These are phyloP conservation scores for Colletotrichum spinosum DNA, from an alignment of 2,329 filamentous ascomycete genomes.

Conservation along the genomic window DNA sequence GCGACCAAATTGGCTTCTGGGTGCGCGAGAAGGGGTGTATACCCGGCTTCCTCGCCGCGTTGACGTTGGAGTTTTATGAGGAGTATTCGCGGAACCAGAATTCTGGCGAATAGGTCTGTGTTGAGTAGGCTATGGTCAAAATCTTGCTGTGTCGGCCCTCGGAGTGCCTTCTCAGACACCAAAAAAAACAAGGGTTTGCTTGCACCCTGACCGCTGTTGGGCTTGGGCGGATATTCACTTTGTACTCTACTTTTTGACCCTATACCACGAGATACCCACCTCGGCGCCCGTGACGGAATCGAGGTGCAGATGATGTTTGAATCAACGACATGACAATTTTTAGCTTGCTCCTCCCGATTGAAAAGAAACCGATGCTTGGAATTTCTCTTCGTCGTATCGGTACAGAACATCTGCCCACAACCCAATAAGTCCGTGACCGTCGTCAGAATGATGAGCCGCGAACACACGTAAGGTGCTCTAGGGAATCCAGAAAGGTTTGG, in stretches of 20 bases:
- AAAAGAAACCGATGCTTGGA: not conserved
- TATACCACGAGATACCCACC: slow-evolving; percentile 32
- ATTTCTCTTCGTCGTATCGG: slow-evolving; percentile 29
- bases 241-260: too few relatives aligned
- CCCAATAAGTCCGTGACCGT: slow-evolving; percentile 1
- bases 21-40: slow-evolving; percentile 94
- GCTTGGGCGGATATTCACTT: not conserved
- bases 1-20: slow-evolving; percentile 93
- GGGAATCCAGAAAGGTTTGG: slow-evolving; percentile 15
- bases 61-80: slow-evolving; percentile 95
- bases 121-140: too few relatives aligned
- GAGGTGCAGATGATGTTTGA: slow-evolving; percentile 22
- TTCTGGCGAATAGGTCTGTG: slow-evolving; percentile 12
- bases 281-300: slow-evolving; percentile 10
- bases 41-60: slow-evolving; percentile 89
- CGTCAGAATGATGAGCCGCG: not conserved
- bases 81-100: slow-evolving; percentile 57
- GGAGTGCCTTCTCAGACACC: too few relatives aligned
- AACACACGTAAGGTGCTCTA: not conserved
- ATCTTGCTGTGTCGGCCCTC: too few relatives aligned
- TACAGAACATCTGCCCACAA: slow-evolving; percentile 29
- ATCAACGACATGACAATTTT: not conserved
- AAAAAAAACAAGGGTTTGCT: not conserved
- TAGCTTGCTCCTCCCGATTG: not conserved
- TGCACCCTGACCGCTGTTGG: not conserved